phyloP scores from a whole-genome alignment of 306 rosid species.

The Casuarina equisetifolia region DNA sequence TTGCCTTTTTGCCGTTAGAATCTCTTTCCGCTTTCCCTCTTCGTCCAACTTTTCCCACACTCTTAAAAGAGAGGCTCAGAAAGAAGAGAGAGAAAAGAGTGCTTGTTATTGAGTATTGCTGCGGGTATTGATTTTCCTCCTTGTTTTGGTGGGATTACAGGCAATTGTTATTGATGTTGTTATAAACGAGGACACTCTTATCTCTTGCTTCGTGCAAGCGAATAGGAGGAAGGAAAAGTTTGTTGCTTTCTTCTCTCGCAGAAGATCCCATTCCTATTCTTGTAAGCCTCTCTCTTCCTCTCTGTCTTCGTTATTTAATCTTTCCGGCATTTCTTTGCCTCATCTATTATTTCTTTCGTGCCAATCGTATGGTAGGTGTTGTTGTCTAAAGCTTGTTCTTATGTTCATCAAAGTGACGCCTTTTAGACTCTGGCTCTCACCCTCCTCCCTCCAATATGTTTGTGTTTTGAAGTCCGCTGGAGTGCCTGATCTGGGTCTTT shows the following conservation, averaged over 20 bases:
- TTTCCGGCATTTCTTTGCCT: conserved; percentile 10
- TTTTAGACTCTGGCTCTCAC: background rate
- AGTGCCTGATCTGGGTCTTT: conserved; percentile 12
- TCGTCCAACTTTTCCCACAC: conserved; percentile 3
- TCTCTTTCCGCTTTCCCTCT: background rate
- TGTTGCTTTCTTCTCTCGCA: conserved; percentile 40
- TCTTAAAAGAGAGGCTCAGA: background rate
- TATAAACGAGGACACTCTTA: conserved; percentile 43
- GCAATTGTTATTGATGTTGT: background rate
- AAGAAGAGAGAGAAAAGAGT: background rate
- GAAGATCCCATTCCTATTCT: conserved; percentile 41
- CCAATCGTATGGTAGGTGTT: background rate
- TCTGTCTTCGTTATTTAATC: background rate
- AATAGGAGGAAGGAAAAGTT: conserved; percentile 22
- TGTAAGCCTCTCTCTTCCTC: conserved; percentile 27
- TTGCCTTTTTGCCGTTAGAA: conserved; percentile 2
- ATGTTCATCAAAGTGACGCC: background rate
- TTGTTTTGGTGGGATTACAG: background rate
- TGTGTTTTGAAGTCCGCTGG: background rate
- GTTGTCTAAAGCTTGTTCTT: background rate
- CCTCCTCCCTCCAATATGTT: background rate
- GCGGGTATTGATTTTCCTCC: background rate
- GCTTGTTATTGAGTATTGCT: background rate
- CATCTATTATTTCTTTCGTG: background rate
- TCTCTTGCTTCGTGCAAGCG: conserved; percentile 57